Conservation (phyloP, 2,329 filamentous ascomycete species). For the Leptographium galeiforme region DNA sequence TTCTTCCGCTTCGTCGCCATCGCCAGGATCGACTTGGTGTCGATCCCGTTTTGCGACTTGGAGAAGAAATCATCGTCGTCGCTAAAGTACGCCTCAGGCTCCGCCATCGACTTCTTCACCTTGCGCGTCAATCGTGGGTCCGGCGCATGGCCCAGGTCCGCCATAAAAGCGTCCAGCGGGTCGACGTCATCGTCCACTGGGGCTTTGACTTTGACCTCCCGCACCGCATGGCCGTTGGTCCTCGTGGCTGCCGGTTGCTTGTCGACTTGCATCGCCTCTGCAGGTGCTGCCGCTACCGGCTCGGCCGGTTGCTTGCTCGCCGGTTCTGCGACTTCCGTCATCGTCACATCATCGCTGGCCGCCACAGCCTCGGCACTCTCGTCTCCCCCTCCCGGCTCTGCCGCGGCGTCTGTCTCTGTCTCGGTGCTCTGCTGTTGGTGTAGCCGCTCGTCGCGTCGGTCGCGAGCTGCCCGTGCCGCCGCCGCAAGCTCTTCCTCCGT, state of each 20-base stretch:
- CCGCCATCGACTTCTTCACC: constrained; percentile 42
- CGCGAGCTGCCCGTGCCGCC: constrained; percentile 71
- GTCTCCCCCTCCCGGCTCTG: constrained; percentile 13
- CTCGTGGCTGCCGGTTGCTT: constrained; percentile 18
- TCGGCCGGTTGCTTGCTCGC: constrained; percentile 6
- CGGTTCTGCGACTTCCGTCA: background rate
- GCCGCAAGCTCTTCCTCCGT: constrained; percentile 82
- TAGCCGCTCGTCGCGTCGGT: constrained; percentile 61
- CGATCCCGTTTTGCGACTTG: constrained; percentile 31
- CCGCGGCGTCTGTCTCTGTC: background rate
- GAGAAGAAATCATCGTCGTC: constrained; percentile 65
- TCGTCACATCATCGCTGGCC: constrained; percentile 3
- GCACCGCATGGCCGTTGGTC: background rate
- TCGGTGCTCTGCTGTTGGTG: constrained; percentile 27
- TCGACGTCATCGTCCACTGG: constrained; percentile 57
- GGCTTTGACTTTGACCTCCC: background rate
- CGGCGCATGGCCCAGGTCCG: constrained; percentile 40
- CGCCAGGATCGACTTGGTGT: constrained; percentile 34
- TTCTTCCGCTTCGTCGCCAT: constrained; percentile 64
- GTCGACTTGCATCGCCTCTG: constrained; percentile 40
- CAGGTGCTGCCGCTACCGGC: constrained; percentile 8
- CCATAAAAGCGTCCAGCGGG: constrained; percentile 96
- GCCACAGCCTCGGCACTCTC: constrained; percentile 11
- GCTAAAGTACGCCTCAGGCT: constrained; percentile 72
- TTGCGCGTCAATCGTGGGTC: constrained; percentile 26